phyloP scores from a whole-genome alignment of 352 stramenopile species.

The Pythium brassicae region DNA sequence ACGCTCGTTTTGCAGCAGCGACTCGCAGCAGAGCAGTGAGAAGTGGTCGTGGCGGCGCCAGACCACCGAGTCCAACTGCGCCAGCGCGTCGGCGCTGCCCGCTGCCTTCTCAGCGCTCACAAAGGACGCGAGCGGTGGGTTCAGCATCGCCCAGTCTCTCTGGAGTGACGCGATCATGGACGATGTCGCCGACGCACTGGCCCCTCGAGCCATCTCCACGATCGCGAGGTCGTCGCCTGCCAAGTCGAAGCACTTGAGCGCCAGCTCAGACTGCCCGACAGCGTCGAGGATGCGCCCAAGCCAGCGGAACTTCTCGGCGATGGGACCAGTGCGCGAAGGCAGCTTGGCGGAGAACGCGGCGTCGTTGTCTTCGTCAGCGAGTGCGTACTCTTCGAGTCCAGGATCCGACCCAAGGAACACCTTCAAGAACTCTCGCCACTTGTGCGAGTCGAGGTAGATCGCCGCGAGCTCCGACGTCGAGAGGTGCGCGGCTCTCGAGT shows the following conservation, averaged over 20 bases:
- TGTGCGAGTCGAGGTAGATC: conserved; percentile 45
- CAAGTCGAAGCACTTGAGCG: conserved; percentile 60
- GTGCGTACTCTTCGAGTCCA: conserved; percentile 65
- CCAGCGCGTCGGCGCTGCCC: neutral
- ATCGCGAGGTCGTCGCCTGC: conserved; percentile 67
- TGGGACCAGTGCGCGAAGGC: conserved; percentile 41
- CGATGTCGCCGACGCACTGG: conserved; percentile 12
- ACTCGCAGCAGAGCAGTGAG: conserved; percentile 61
- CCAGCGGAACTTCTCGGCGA: conserved; percentile 32
- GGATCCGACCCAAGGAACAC: conserved; percentile 47
- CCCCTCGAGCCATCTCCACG: conserved; percentile 36
- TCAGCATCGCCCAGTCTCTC: conserved; percentile 53
- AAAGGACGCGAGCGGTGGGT: conserved; percentile 41
- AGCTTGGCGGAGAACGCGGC: conserved; percentile 41
- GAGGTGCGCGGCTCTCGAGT: conserved; percentile 35
- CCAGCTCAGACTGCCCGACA: conserved; percentile 50
- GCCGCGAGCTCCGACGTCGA: conserved; percentile 36
- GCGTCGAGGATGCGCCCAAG: conserved; percentile 42
- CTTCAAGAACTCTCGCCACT: conserved; percentile 52
- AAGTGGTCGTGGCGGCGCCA: conserved; percentile 48
- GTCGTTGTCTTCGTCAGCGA: conserved; percentile 32
- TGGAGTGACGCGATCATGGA: conserved; percentile 33
- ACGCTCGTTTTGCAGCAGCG: conserved; percentile 46
- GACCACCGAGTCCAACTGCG: conserved; percentile 13
- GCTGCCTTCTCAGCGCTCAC: conserved; percentile 19